Evolutionary conservation across 345 rosid genomes (phyloP).

Genomic region (Noccaea caerulescens): DNA sequence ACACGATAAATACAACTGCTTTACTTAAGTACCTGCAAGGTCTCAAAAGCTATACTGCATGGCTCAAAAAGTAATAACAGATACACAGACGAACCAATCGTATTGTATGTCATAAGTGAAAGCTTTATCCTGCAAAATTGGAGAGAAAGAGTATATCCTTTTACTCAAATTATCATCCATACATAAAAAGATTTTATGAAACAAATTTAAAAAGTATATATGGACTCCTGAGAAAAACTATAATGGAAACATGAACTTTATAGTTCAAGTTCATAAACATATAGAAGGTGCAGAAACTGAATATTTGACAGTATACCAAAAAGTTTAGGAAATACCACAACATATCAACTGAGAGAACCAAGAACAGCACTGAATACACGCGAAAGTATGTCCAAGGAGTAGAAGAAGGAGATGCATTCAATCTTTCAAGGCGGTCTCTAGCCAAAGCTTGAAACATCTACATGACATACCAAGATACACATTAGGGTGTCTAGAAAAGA

Average conservation of each 20-base stretch:
- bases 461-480: conserved; percentile 29
- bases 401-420: conserved; percentile 96
- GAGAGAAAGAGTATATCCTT: conserved; percentile 10
- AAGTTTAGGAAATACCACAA: conserved; percentile 63
- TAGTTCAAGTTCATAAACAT: conserved; percentile 20
- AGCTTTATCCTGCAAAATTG: conserved; percentile 47
- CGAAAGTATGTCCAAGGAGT: conserved; percentile 88
- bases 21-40: conserved; percentile 45
- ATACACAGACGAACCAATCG: conserved; percentile 46
- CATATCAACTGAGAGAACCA: conserved; percentile 75
- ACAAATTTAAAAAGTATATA: not conserved
- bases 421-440: conserved; percentile 92
- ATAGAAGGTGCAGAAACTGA: conserved; percentile 2
- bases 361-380: conserved; percentile 74
- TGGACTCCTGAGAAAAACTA: conserved; percentile 14
- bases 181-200: not conserved
- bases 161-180: conserved; percentile 16
- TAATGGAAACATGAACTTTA: not conserved
- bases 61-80: conserved; percentile 50
- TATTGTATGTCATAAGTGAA: conserved; percentile 45
- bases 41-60: conserved; percentile 52
- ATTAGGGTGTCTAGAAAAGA: conserved; percentile 21
- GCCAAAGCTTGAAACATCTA: conserved; percentile 99
- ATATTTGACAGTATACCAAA: conserved; percentile 16
- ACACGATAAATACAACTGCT: conserved; percentile 5